Evolutionary conservation across 1,284 basidiomycete species (phyloP), one percentile per base, ranked within the genome.

Genomic region (Marasmius oreades): DNA sequence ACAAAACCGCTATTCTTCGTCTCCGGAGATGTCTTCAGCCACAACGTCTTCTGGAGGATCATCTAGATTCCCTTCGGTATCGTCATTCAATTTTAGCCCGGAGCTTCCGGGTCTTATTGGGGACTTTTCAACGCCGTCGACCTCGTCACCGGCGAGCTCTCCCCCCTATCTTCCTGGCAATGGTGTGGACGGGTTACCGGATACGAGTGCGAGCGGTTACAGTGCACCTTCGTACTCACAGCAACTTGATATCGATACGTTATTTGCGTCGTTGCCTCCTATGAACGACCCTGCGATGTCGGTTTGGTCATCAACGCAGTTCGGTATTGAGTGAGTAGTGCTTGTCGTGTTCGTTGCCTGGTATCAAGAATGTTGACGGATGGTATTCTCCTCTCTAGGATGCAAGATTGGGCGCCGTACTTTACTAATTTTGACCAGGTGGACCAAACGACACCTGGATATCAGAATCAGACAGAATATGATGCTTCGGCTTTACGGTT

Each of bases 221-320:
- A 24, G 3, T 51, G 11, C 6, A 7, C 47, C 3, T 55, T 26
- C 28, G 47, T 22, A 34, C 43, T 44, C 39, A 26, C 39, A 43
- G n/a, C 31, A 34, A 54, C 37, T 45, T 48, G 51, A 56, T 11
- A 24, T 57, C 6, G 58, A 59, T 48, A 31, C 53, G n/a, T 56
- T 61, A 39, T 33, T 57, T 24, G 51, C 62, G 6, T 61, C 62
- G 12, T 47, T 57, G 26, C 63, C 67, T 23, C 55, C 65, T 20
- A 67, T 73, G 63, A 73, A 74, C 61, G 62, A 63, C 46, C 72
- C 75, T 47, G 68, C 69, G 11, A 67, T 76, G 68, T 63, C 67
- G 16, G 74, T 78, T 70, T 80, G 76, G 77, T 74, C 75, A 22
- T 70, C 68, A 14, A 71, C 74, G 8, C 73, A 76, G n/a, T 68